Evolutionary conservation across 1,139 yeast species (phyloP), one percentile per base, ranked within the genome.

Genomic region (Tardiomyces depauwii): DNA sequence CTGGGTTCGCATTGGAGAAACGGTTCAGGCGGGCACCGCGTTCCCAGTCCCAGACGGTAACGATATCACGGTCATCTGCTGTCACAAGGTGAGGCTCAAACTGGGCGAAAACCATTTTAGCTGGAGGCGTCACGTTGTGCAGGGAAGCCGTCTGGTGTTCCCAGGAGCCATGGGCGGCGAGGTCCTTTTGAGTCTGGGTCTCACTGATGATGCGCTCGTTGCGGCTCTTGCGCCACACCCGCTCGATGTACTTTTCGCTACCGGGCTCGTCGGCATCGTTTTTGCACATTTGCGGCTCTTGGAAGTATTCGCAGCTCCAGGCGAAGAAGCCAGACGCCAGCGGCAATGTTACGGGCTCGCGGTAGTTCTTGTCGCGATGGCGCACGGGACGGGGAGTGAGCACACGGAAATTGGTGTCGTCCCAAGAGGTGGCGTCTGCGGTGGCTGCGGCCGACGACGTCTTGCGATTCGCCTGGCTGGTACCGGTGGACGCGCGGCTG

Each of bases 201-300:
- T 82, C 87, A 43, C 82, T 83, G 49, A 91, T 86, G 39, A 88
- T 84, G 2, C 75, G 65, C 59, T 91, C 98, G 60, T 91, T 91
- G 53, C 98, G 73, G 57, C 84, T 84, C 52, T 94, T 74, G 55
- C 96, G 75, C 97, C 97, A 91, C 32, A 85, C 68, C 49, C 95
- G 72, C 55, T 79, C 82, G 33, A 85, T 79, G 57, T 87, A 86
- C 52, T 87, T 91, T 51, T 82, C 78, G 48, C 95, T 85, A 0
- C 97, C 98, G 0, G 96, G 95, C 60, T 89, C 96, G 55, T 91
- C 97, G 18, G 80, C 70, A 57, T 91, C 97, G 48, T 79, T 77
- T 52, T 79, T 80, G 16, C 87, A 80, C 83, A 91, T 84, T 60
- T 91, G 97, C 0, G 99, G 97, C 59, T 89, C 97, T 59, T 89